Evolutionary conservation across 2,329 filamentous ascomycete species (phyloP).

Genomic region (Pyricularia grisea): DNA sequence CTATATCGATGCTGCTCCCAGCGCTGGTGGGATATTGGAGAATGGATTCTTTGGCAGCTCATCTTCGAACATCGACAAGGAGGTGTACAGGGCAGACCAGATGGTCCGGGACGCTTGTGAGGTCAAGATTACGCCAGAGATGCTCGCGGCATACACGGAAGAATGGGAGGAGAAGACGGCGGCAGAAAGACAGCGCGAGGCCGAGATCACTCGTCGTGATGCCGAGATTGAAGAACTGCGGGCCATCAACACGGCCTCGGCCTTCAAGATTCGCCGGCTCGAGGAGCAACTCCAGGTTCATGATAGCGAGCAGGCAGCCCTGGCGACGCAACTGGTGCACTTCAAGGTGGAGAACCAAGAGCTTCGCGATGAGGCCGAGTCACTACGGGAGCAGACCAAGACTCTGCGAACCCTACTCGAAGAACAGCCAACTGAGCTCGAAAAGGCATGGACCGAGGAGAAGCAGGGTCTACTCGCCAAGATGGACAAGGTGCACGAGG

Average conservation of each 20-base stretch:
- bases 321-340: conserved; percentile 85
- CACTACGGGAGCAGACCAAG: conserved; percentile 70
- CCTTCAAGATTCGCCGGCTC: conserved; percentile 69
- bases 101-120: conserved; percentile 89
- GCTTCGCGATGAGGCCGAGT: conserved; percentile 82
- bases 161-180: conserved; percentile 92
- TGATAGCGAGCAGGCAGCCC: conserved; percentile 80
- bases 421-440: conserved; percentile 80
- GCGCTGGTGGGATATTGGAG: conserved; percentile 85
- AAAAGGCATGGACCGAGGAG: conserved; percentile 70
- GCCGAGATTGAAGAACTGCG: conserved; percentile 69
- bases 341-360: conserved; percentile 92
- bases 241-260: conserved; percentile 54
- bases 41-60: conserved; percentile 96
- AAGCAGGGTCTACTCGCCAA: conserved; percentile 88
- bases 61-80: conserved; percentile 82
- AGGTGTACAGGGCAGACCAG: conserved; percentile 89
- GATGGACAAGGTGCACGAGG: conserved; percentile 87
- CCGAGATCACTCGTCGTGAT: conserved; percentile 70
- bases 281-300: conserved; percentile 83
- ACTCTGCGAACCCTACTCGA: conserved; percentile 84
- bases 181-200: conserved; percentile 73
- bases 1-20: conserved; percentile 91
- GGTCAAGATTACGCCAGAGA: conserved; percentile 73
- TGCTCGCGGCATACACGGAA: conserved; percentile 66